Evolutionary conservation across 306 rosid species (phyloP).

Genomic region (Citrullus amarus): DNA sequence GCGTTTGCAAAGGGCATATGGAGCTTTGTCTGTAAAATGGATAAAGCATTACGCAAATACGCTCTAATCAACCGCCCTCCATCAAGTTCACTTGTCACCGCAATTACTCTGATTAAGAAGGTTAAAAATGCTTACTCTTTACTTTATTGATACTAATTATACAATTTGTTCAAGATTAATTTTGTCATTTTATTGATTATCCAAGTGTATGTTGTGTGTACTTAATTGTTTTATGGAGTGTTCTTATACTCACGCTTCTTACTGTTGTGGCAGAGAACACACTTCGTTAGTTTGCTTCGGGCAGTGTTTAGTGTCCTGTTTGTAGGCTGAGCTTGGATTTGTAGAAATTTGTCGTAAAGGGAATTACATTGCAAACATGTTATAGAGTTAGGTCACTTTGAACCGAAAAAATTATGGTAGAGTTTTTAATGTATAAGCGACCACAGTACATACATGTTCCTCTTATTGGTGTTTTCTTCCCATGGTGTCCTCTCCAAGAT

Average conservation of each 20-base stretch:
- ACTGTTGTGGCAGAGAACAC: neutral
- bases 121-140: constrained; percentile 22
- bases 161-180: neutral
- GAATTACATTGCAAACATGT: neutral
- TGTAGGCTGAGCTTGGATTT: neutral
- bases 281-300: neutral
- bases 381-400: neutral
- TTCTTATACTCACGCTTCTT: neutral
- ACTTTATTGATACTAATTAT: neutral
- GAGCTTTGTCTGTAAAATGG: constrained; percentile 88
- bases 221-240: neutral
- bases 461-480: too few relatives aligned
- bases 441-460: too few relatives aligned
- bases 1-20: constrained; percentile 82
- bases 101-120: constrained; percentile 53
- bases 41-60: constrained; percentile 57
- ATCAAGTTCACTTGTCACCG: constrained; percentile 42
- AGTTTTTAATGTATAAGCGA: neutral
- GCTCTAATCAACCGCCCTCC: constrained; percentile 18
- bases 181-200: neutral
- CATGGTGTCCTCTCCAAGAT: too few relatives aligned
- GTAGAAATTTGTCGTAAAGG: neutral
- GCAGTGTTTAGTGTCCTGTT: neutral
- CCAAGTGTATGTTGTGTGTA: neutral
- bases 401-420: neutral